phyloP scores from a whole-genome alignment of 352 stramenopile species.

The Pythium guiyangense region DNA sequence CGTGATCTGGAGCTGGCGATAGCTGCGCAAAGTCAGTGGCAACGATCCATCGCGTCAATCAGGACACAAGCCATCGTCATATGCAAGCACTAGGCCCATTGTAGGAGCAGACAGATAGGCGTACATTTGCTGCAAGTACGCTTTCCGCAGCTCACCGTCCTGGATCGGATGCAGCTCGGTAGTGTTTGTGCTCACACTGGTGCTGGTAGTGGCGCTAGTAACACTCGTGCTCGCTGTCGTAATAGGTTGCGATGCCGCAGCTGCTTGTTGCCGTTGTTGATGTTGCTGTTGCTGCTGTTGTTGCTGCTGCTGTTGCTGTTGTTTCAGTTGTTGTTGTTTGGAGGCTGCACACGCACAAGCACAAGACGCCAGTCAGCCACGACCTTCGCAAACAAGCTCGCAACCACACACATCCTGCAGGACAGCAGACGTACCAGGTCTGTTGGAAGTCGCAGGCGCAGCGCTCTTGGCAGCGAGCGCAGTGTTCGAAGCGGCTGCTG shows the following conservation, averaged over 20 bases:
- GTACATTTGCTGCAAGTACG: conserved; percentile 44
- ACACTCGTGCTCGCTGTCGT: not conserved
- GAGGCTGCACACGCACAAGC: not conserved
- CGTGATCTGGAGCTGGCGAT: conserved; percentile 55
- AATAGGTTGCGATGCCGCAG: not conserved
- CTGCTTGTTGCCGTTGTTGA: not conserved
- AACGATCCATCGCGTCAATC: not conserved
- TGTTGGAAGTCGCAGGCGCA: not conserved
- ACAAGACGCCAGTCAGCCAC: too few species aligned
- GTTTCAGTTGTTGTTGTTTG: not conserved
- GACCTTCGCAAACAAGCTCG: too few species aligned
- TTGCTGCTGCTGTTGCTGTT: not conserved
- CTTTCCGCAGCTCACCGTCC: conserved; percentile 35
- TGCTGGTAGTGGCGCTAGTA: not conserved
- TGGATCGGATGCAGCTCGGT: conserved; percentile 20
- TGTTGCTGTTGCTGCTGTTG: not conserved
- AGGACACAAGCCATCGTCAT: conserved; percentile 1
- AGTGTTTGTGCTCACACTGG: not conserved
- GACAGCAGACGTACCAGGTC: too few species aligned
- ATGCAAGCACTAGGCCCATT: not conserved
- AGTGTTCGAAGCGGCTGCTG: not conserved
- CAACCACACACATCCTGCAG: too few species aligned
- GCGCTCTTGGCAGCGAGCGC: not conserved
- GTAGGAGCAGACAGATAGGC: conserved; percentile 3
- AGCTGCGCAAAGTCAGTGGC: conserved; percentile 23